These are phyloP conservation scores for Malus fusca DNA, from an alignment of 306 rosid genomes.

Conservation along the genomic window DNA sequence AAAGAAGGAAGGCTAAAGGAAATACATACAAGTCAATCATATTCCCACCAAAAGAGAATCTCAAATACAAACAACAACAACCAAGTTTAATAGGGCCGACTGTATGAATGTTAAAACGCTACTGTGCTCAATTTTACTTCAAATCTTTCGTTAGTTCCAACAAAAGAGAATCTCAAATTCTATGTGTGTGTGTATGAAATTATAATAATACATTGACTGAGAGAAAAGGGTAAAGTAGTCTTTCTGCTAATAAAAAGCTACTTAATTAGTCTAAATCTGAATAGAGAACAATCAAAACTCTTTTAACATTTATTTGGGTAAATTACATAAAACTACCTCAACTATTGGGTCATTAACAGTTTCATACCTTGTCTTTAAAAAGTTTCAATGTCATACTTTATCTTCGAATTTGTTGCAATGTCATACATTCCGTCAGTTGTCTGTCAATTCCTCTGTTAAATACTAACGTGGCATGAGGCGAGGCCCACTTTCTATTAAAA, in stretches of 20 bases:
- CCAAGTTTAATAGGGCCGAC: too few relatives aligned
- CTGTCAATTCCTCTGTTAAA: too few relatives aligned
- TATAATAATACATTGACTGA: conserved; percentile 7
- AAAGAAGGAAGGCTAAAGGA: conserved; percentile 1
- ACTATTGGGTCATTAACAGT: too few relatives aligned
- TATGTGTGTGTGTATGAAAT: not conserved
- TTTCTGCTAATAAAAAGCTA: conserved; percentile 17
- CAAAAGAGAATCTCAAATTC: conserved; percentile 29
- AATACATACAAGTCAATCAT: conserved; percentile 17
- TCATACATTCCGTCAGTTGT: too few relatives aligned
- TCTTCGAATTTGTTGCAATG: too few relatives aligned
- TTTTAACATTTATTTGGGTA: conserved; percentile 8
- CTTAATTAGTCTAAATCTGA: not conserved
- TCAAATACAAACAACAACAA: not conserved
- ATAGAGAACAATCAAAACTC: conserved; percentile 7
- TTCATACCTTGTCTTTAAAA: too few relatives aligned
- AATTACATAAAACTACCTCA: too few relatives aligned
- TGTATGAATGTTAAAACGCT: too few relatives aligned
- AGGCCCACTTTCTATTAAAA: too few relatives aligned
- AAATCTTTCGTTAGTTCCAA: not conserved
- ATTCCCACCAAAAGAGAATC: conserved; percentile 35
- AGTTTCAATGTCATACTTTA: too few relatives aligned
- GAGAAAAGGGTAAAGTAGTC: conserved; percentile 14
- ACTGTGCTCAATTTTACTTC: too few relatives aligned
- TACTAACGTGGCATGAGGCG: too few relatives aligned